These are phyloP conservation scores for bread wheat (Triticum aestivum) DNA, from an alignment of 176 grass and related monocot species.

Conservation along the genomic window DNA sequence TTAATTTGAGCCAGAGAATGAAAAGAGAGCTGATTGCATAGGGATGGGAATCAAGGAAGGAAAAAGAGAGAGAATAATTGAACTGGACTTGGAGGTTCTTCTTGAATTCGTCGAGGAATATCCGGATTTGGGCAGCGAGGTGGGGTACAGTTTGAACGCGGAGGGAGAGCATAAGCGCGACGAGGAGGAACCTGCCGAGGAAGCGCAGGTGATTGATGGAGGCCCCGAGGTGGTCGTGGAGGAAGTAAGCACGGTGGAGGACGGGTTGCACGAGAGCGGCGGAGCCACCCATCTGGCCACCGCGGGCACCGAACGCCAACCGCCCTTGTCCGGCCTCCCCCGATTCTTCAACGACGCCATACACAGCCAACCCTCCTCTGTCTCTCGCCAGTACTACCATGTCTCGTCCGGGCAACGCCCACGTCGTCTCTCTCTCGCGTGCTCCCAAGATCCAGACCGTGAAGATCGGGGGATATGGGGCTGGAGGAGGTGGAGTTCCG, in stretches of 20 bases:
- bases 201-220: slow-evolving; percentile 79
- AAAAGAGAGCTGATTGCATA: neutral
- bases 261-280: slow-evolving; percentile 25
- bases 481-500: no score
- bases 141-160: slow-evolving; percentile 48
- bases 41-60: neutral
- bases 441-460: no score
- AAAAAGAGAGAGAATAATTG: neutral
- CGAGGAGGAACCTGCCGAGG: slow-evolving; percentile 16
- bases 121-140: slow-evolving; percentile 44
- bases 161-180: slow-evolving; percentile 68
- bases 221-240: slow-evolving; percentile 44
- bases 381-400: no score
- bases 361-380: no score
- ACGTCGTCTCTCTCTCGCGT: no score
- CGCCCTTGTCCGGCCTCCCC: no score
- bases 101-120: slow-evolving; percentile 64
- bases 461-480: no score
- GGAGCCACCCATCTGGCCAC: no score
- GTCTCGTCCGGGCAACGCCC: no score
- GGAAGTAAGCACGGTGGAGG: slow-evolving; percentile 77
- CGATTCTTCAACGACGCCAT: no score
- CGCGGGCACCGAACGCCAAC: no score
- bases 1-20: neutral
- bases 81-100: slow-evolving; percentile 51